Evolutionary conservation across 345 rosid species (phyloP), one percentile per base, ranked within the genome.

Genomic region (Crucihimalaya himalaica): DNA sequence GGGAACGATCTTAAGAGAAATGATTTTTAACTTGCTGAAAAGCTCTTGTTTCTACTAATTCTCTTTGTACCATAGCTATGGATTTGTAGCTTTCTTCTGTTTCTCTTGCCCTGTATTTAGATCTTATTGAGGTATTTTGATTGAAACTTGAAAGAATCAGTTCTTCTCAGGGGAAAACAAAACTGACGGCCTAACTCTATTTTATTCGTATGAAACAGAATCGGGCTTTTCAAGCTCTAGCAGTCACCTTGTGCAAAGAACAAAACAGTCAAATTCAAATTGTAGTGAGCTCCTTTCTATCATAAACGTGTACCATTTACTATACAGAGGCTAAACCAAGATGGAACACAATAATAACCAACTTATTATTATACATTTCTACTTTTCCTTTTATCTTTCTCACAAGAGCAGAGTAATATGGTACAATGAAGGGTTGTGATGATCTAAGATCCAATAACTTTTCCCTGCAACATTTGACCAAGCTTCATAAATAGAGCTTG

Each of bases 391-490:
- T 11, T 13, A 48, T 31, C 27, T 39, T 37, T 51, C 63, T 58
- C 34, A 66, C 50, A 29, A 7, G 4, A 15, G 27, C 15, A 50
- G 11, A 32, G 32, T 29, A 37, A 4, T 18, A 62, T 55, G 65
- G 70, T 46, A 63, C 20, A 68, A 14, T 23, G 50, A 31, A 20
- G 70, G 8, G 10, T 14, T 54, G 11, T 53, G 35, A 43, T 43
- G 56, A 46, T 70, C 70, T 69, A 75, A 62, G 72, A 64, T 77
- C 71, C 20, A 79, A 3, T 56, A 68, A 56, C 68, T 85, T 60
- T 85, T 57, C 84, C 92, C 68, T 81, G 88, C 39, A 93, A 72
- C 70, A 91, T 79, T 72, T 89, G 83, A 58, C 89, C 92, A n/a
- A 91, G 91, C 84, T 84, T 91, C 69, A 51, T 37, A 51, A 81